phyloP scores from a whole-genome alignment of 108 stramenopile genomes.

The Hondaea fermentalgiana region DNA sequence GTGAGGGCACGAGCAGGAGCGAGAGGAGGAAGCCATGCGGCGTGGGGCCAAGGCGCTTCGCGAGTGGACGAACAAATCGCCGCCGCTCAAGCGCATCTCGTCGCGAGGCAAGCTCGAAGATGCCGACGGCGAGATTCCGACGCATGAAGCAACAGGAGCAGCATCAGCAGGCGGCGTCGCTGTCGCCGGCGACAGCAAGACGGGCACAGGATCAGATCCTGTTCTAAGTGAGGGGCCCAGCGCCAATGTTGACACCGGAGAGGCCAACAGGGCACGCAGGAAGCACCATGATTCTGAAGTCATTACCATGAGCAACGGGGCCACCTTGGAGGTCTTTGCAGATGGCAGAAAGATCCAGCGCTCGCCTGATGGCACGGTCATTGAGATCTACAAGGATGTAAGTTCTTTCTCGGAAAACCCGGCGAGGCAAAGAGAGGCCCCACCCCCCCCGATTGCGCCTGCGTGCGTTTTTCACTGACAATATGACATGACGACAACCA shows the following conservation, averaged over 20 bases:
- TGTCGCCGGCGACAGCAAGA: not conserved
- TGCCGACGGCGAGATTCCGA: not conserved
- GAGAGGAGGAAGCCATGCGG: not conserved
- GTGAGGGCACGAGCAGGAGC: not conserved
- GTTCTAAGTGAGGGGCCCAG: too few relatives aligned
- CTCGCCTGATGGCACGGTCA: not conserved
- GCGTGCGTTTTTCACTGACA: too few relatives aligned
- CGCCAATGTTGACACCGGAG: too few relatives aligned
- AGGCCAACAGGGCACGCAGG: not conserved
- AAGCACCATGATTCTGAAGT: not conserved
- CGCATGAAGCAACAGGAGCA: not conserved
- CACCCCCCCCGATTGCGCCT: too few relatives aligned
- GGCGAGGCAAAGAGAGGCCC: too few relatives aligned
- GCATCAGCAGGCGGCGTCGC: not conserved
- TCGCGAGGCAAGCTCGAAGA: not conserved
- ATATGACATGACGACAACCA: too few relatives aligned
- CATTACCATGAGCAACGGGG: not conserved
- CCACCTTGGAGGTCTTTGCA: not conserved
- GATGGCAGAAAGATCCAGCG: not conserved
- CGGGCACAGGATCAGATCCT: too few relatives aligned
- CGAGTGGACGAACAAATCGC: not conserved
- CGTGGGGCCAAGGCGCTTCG: not conserved
- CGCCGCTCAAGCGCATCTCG: not conserved
- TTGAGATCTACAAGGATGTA: not conserved
- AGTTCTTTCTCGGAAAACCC: too few relatives aligned